These are phyloP conservation scores for Xylaria sp. DNA, from an alignment of 2,329 filamentous ascomycete species.

Conservation along the genomic window DNA sequence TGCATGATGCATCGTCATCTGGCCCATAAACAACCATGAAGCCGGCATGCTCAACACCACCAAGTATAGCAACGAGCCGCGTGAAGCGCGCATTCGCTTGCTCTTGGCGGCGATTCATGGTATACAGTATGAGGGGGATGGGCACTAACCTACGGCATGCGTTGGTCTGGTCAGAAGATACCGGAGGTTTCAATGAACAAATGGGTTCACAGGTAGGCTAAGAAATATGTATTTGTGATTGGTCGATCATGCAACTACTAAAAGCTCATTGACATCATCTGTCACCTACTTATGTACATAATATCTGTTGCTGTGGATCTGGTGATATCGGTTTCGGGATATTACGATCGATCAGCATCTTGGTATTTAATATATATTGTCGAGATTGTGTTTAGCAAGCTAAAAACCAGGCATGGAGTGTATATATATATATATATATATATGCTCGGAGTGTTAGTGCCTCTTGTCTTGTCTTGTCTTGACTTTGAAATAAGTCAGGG, in stretches of 20 bases:
- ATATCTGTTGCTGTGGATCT: conserved; percentile 1
- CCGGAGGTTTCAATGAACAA: background rate
- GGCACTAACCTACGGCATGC: background rate
- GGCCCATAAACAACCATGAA: background rate
- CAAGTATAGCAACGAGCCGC: conserved; percentile 11
- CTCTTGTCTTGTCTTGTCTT: background rate
- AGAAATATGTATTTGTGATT: conserved; percentile 8
- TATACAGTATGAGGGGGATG: background rate
- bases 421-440: background rate
- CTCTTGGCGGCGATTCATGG: conserved; percentile 17
- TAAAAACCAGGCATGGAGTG: background rate
- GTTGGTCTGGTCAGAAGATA: conserved; percentile 2
- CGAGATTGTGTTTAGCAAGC: no score
- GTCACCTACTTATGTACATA: background rate
- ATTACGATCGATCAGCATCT: background rate
- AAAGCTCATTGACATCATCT: conserved; percentile 28
- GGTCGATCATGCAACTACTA: conserved; percentile 4
- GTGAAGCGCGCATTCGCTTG: conserved; percentile 22
- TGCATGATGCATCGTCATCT: conserved; percentile 1
- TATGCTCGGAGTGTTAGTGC: background rate
- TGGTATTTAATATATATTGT: no score
- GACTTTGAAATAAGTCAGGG: background rate
- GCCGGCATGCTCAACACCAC: background rate
- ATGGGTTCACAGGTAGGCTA: background rate
- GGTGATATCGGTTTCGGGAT: conserved; percentile 3